Conservation (phyloP, 495 filamentous ascomycete genomes). For the Patellaria atrata region DNA sequence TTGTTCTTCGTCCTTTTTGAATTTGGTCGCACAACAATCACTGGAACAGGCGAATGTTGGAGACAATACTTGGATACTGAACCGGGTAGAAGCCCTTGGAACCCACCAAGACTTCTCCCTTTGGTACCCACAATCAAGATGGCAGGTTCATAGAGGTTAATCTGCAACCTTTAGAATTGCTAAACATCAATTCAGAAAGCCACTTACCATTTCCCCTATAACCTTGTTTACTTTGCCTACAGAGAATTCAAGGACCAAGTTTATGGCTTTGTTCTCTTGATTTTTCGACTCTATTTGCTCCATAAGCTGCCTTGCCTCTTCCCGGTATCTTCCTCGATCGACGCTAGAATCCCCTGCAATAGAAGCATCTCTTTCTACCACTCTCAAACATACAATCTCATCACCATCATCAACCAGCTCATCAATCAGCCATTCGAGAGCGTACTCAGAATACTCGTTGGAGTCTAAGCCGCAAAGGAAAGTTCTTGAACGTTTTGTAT, state of each 20-base stretch:
- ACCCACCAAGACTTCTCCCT: slow-evolving; percentile 71
- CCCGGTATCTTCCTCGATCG: slow-evolving; percentile 60
- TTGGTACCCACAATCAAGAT: slow-evolving; percentile 92
- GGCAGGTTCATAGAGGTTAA: slow-evolving; percentile 84
- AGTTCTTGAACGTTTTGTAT: slow-evolving; percentile 68
- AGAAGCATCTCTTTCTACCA: slow-evolving; percentile 73
- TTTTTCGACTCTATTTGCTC: slow-evolving; percentile 49
- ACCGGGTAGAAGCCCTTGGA: slow-evolving; percentile 81
- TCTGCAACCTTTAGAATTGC: slow-evolving; percentile 35
- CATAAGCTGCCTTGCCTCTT: slow-evolving; percentile 71
- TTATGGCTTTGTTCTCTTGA: slow-evolving; percentile 67
- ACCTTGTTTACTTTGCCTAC: slow-evolving; percentile 86
- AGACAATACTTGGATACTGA: slow-evolving; percentile 95
- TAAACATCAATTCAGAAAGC: too few relatives aligned
- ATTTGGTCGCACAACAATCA: slow-evolving; percentile 84
- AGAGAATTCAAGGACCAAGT: slow-evolving; percentile 74
- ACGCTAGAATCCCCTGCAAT: slow-evolving; percentile 51
- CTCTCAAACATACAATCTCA: slow-evolving; percentile 84
- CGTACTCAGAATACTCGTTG: slow-evolving; percentile 91
- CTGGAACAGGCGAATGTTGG: slow-evolving; percentile 91
- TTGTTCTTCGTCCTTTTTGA: slow-evolving; percentile 89
- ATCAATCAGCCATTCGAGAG: slow-evolving; percentile 84
- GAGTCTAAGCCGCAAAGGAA: slow-evolving; percentile 92
- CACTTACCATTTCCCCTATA: slow-evolving; percentile 78
- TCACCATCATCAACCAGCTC: slow-evolving; percentile 95